Base-by-base conservation (phyloP, 805 yeast genomes). In the Suhomyces sp. region DNA sequence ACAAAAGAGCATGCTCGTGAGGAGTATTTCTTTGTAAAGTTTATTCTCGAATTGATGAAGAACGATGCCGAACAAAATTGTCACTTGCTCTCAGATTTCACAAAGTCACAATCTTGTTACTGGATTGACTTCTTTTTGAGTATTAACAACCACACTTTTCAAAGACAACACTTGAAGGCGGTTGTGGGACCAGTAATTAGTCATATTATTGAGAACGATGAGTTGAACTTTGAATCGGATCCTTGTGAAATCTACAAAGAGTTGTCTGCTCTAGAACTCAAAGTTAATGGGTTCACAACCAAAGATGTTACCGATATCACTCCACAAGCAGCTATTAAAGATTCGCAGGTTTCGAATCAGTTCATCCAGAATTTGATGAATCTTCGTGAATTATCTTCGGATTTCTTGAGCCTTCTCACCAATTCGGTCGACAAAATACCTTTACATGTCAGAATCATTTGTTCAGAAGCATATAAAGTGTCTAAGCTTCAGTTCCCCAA, bases 311-410 rank as follows among this genome's bases (percentile, higher is more conserved):
- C 74, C 19, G 64, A 48, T 4, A 53, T 78, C 3, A 64, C 83
- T 4, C 85, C 88, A 0, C 86, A 82, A 50, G 76, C 73, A 38
- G 96, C 98, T 1, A 89, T 93, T 56, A 87, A 86, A 57, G 92
- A 89, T 58, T 80, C 84, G 1, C 84, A 80, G n/a, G 90, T 93
- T 0, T 80, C 94, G 33, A 69, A 71, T 0, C 76, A 78, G 44
- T 94, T 90, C 66, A 85, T 94, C 33, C 69, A 76, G 35, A 92
- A 94, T 60, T 72, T 94, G 61, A 88, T 88, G 68, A 73, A 73
- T 22, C 70, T 94, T 49, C 81, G 98, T 66, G 96, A 88, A 56
- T 76, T 79, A 44, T 74, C 90, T 0, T 81, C 87, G 24, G 82
- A 83, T 51, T 71, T 88, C 8, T 74, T 90, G 59, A 80, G 80